Percentiles rank a stretch among this genome's conserved stretches.
Conservation (phyloP, 169 alveolate species). For the Plasmodium vivax region DNA sequence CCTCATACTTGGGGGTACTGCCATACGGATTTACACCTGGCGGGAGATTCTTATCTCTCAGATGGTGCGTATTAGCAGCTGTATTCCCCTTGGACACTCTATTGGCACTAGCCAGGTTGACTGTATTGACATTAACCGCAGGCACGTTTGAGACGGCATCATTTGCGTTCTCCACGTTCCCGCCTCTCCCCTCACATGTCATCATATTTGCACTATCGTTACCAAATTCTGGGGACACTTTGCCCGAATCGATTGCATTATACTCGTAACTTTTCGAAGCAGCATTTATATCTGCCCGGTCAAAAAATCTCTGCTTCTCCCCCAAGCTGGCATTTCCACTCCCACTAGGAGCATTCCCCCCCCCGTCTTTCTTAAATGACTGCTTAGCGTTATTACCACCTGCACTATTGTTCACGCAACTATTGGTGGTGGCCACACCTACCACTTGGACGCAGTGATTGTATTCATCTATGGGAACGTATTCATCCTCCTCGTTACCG, state of each 20-base stretch:
- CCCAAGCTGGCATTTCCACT: neutral
- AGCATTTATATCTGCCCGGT: neutral
- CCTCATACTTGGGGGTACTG: conserved; percentile 5
- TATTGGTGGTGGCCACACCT: neutral
- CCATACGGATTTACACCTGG: neutral
- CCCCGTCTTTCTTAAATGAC: neutral
- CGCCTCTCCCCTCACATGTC: neutral
- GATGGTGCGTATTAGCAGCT: neutral
- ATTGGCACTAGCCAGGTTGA: neutral
- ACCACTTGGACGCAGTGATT: neutral
- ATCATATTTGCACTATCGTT: neutral
- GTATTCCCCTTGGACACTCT: conserved; percentile 9
- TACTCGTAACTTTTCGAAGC: conserved; percentile 12
- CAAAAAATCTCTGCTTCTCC: conserved; percentile 27
- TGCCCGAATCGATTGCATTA: conserved; percentile 3
- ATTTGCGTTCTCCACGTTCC: neutral
- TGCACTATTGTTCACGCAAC: neutral
- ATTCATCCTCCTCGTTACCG: neutral
- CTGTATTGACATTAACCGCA: neutral
- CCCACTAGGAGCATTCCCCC: neutral
- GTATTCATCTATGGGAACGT: neutral
- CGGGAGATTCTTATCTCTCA: conserved; percentile 12
- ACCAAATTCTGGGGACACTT: conserved; percentile 1
- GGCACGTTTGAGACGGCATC: neutral
- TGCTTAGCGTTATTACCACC: neutral